phyloP scores from a whole-genome alignment of 345 rosid species.

The Eutrema heterophyllum region DNA sequence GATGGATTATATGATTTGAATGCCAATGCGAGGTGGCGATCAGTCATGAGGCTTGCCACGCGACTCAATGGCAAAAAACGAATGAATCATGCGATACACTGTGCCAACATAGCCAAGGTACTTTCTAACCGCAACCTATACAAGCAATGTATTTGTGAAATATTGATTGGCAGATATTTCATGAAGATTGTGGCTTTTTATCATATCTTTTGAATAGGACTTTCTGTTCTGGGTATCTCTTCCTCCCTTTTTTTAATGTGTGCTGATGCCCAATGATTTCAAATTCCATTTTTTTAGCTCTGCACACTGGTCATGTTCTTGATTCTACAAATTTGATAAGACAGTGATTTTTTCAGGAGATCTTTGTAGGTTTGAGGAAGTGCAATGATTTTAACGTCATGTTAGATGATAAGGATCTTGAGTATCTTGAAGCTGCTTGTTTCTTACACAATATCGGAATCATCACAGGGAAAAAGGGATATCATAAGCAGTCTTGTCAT shows the following conservation, averaged over 20 bases:
- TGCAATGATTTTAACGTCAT: constrained; percentile 27
- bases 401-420: constrained; percentile 52
- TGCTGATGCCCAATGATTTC: neutral
- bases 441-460: constrained; percentile 65
- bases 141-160: neutral
- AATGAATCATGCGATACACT: constrained; percentile 46
- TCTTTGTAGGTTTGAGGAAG: constrained; percentile 53
- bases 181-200: neutral
- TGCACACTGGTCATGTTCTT: neutral
- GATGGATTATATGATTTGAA: constrained; percentile 39
- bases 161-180: neutral
- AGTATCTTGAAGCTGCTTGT: constrained; percentile 73
- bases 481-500: constrained; percentile 64
- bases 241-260: neutral
- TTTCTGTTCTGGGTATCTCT: neutral
- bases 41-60: constrained; percentile 46
- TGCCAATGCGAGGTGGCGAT: constrained; percentile 57
- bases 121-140: neutral
- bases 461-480: constrained; percentile 55
- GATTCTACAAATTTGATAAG: constrained; percentile 11
- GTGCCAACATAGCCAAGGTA: constrained; percentile 62
- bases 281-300: neutral
- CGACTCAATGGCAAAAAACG: constrained; percentile 47
- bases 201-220: neutral
- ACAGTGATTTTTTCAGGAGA: constrained; percentile 39